phyloP scores from a whole-genome alignment of 1,284 basidiomycete species.

The Ustilago tritici region DNA sequence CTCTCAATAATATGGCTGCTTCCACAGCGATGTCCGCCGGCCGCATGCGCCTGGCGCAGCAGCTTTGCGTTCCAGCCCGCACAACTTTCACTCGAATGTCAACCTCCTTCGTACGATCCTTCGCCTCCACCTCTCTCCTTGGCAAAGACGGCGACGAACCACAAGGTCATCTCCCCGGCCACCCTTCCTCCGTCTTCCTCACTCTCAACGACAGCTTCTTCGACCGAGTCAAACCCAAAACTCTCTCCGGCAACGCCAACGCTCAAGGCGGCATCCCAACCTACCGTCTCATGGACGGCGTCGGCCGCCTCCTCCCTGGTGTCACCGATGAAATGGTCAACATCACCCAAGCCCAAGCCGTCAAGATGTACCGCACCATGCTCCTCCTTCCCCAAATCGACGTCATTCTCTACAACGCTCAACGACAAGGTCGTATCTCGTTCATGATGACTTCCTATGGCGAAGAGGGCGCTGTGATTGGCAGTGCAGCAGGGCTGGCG shows the following conservation, averaged over 20 bases:
- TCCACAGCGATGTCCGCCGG: constrained; percentile 6
- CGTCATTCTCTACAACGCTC: constrained; percentile 88
- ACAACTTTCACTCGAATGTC: neutral
- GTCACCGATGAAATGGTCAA: constrained; percentile 56
- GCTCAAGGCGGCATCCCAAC: constrained; percentile 62
- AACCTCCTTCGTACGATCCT: constrained; percentile 5
- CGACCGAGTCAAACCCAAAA: constrained; percentile 51
- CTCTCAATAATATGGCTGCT: constrained; percentile 14
- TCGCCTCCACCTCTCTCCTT: constrained; percentile 17
- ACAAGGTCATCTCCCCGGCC: constrained; percentile 58
- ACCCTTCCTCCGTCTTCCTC: constrained; percentile 59
- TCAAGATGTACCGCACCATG: constrained; percentile 62
- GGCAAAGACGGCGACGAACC: constrained; percentile 45
- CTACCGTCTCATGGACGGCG: constrained; percentile 58
- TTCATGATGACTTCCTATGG: constrained; percentile 85
- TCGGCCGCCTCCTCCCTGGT: constrained; percentile 54
- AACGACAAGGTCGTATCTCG: constrained; percentile 91
- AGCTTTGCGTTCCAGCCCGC: neutral
- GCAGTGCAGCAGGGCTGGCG: constrained; percentile 85
- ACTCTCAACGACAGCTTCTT: constrained; percentile 62
- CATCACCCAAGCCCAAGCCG: constrained; percentile 52
- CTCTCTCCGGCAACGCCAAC: constrained; percentile 40
- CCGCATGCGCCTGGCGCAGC: constrained; percentile 18
- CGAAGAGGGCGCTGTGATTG: constrained; percentile 91
- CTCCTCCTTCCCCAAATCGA: constrained; percentile 82